phyloP scores from a whole-genome alignment of 495 filamentous ascomycete species.

The Talaromyces trachyspermus region DNA sequence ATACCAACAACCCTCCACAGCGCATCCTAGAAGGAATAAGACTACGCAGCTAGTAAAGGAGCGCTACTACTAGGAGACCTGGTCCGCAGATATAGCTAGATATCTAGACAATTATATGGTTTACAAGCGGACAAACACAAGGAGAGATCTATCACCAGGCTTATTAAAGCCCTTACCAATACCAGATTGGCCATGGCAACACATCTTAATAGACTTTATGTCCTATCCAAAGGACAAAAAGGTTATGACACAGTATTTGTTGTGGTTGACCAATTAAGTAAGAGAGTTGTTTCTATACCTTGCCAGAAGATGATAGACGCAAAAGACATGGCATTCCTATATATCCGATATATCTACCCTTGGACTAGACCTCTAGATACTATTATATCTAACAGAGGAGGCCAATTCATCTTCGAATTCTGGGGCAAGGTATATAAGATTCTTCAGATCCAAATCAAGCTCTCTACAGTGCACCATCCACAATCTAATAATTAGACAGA shows the following conservation, averaged over 20 bases:
- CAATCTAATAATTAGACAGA: slow-evolving; percentile 13
- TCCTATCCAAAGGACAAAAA: neutral
- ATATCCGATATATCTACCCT: no score
- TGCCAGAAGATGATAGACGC: slow-evolving; percentile 10
- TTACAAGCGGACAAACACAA: neutral
- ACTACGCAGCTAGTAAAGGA: neutral
- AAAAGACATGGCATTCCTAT: neutral
- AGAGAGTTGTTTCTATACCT: slow-evolving; percentile 9
- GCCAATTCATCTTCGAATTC: slow-evolving; percentile 12
- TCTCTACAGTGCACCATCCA: slow-evolving; percentile 16
- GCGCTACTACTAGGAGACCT: neutral
- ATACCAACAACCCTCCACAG: slow-evolving; percentile 3
- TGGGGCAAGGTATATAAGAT: slow-evolving; percentile 14
- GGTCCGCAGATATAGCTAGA: neutral
- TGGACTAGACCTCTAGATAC: slow-evolving; percentile 6
- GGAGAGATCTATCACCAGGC: slow-evolving; percentile 8
- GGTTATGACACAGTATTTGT: slow-evolving; percentile 9
- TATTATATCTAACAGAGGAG: slow-evolving; percentile 15
- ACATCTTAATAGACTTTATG: slow-evolving; percentile 18
- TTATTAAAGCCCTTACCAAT: slow-evolving; percentile 16
- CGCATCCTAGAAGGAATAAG: slow-evolving; percentile 6
- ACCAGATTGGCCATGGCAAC: slow-evolving; percentile 13
- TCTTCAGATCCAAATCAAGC: slow-evolving; percentile 10
- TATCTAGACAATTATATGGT: neutral
- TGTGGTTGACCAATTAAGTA: slow-evolving; percentile 11